Base-by-base conservation (phyloP, 148 eudicot genomes). In the Cornus controversa region DNA sequence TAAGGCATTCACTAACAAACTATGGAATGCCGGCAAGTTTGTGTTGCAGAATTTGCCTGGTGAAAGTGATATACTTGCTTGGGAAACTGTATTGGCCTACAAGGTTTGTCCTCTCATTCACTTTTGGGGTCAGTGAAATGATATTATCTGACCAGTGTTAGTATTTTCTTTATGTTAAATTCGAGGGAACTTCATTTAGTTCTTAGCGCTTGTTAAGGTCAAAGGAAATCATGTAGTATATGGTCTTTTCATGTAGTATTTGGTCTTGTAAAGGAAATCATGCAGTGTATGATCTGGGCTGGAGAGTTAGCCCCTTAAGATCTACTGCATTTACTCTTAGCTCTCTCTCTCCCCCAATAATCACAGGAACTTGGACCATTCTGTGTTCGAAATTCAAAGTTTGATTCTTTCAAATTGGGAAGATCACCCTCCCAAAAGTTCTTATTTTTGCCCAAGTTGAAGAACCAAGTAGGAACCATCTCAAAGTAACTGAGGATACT, bases 11-110 rank as follows among this genome's bases (percentile, higher is more conserved):
- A 96, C 99, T 54, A 96, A 96, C 87, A 96, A 96, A 85, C 76
- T 96, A 67, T 96, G 99, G 99, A 96, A 96, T 83, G 99, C 98
- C 82, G 99, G 99, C 70, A 96, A 96, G 84, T 96, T 93, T 85
- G 84, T 96, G 76, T 85, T 96, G 84, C 98, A 92, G 77, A 96
- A 87, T 86, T 85, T 96, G 82, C 99, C 99, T 29, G 83, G 62
- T 77, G 87, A 82, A 88, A 85, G 83, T 85, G 95, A 96, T 69
- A 45, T 28, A 65, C 83, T 90, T 80, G 89, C 95, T 71, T 89
- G 92, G 95, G 86, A 89, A 71, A 78, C 86, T 74, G 70, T 96
- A 71, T 83, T 79, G 83, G 86, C 89, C 20, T 84, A 89, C 75
- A 80, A 96, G 98, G 99, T 96, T 73, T 76, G 84, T 79, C 63